Conservation (phyloP, 2,329 filamentous ascomycete genomes). For the Diplocarpon mali region DNA sequence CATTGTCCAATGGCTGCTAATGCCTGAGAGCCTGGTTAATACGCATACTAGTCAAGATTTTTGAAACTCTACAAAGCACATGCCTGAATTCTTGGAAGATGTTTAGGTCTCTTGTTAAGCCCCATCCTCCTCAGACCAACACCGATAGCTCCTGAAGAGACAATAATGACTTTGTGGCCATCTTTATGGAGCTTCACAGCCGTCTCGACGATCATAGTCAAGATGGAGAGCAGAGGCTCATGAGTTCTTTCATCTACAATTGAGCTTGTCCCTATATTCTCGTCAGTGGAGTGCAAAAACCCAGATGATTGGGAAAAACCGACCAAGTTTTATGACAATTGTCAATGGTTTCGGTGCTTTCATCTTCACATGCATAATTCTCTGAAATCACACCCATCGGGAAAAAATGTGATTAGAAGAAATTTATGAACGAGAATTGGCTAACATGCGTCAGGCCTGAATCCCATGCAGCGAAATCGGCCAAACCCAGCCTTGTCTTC, state of each 20-base stretch:
- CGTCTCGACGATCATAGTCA: slow-evolving; percentile 90
- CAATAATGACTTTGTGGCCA: slow-evolving; percentile 89
- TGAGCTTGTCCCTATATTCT: slow-evolving; percentile 74
- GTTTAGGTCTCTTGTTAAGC: slow-evolving; percentile 75
- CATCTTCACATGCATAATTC: slow-evolving; percentile 27
- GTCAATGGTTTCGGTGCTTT: slow-evolving; percentile 45
- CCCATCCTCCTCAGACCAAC: slow-evolving; percentile 88
- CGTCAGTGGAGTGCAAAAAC: slow-evolving; percentile 7
- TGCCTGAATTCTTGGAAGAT: slow-evolving; percentile 78
- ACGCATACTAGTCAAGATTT: neutral
- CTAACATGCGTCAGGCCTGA: too few species aligned
- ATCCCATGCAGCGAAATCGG: neutral
- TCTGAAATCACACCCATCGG: too few species aligned
- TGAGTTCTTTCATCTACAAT: slow-evolving; percentile 95
- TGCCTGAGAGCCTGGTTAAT: slow-evolving; percentile 39
- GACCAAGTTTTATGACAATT: slow-evolving; percentile 60
- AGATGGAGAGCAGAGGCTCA: slow-evolving; percentile 80
- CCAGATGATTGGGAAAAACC: slow-evolving; percentile 5
- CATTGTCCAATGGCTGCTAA: slow-evolving; percentile 94
- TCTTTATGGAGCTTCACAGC: slow-evolving; percentile 77
- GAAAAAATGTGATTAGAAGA: too few species aligned
- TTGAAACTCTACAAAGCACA: slow-evolving; percentile 6
- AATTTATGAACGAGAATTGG: too few species aligned
- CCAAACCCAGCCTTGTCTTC: neutral
- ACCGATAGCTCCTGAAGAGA: slow-evolving; percentile 94